A percentile compares a stretch with the other conserved stretches of the same genome.
Evolutionary conservation across 768 basidiomycete species (phyloP).

Genomic region (Tylopilus sp.): DNA sequence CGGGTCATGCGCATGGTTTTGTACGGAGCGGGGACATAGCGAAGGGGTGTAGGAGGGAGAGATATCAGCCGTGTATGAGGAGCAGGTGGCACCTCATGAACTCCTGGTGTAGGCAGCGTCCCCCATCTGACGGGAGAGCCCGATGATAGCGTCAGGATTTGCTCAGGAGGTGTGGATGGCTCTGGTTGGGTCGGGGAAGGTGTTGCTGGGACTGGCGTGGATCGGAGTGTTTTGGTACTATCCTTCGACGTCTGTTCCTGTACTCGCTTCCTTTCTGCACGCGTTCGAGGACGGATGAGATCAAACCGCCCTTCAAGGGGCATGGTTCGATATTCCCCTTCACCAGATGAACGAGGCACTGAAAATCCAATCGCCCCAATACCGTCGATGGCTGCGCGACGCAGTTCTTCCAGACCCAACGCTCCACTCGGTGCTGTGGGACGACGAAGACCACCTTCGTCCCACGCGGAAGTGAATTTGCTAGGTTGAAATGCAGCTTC

Average conservation of each 20-base stretch:
- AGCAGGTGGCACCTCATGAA: conserved; percentile 59
- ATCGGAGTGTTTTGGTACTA: conserved; percentile 14
- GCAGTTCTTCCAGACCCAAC: conserved; percentile 42
- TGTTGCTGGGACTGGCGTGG: conserved; percentile 9
- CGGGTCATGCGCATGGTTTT: conserved; percentile 11
- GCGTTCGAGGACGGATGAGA: conserved; percentile 56
- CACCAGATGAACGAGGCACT: conserved; percentile 29
- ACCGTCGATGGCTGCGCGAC: conserved; percentile 31
- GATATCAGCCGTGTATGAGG: conserved; percentile 49
- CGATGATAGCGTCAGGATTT: conserved; percentile 28
- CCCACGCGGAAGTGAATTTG: conserved; percentile 76
- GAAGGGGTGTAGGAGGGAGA: conserved; percentile 41
- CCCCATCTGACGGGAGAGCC: conserved; percentile 41
- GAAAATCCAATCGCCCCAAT: conserved; percentile 18
- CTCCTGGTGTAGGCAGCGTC: conserved; percentile 58
- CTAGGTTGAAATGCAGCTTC: conserved; percentile 47
- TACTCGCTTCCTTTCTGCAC: conserved; percentile 17
- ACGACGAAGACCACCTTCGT: conserved; percentile 33
- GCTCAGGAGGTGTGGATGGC: conserved; percentile 39
- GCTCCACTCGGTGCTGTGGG: conserved; percentile 16
- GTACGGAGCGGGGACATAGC: conserved; percentile 17
- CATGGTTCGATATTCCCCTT: conserved; percentile 76
- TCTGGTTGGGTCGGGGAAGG: conserved; percentile 10
- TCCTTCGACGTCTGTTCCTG: conserved; percentile 1
- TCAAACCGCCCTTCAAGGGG: conserved; percentile 89